Percentiles rank a stretch among this genome's conserved stretches.
Evolutionary conservation across 495 filamentous ascomycete genomes (phyloP).

Genomic region (Trichoderma reesei): DNA sequence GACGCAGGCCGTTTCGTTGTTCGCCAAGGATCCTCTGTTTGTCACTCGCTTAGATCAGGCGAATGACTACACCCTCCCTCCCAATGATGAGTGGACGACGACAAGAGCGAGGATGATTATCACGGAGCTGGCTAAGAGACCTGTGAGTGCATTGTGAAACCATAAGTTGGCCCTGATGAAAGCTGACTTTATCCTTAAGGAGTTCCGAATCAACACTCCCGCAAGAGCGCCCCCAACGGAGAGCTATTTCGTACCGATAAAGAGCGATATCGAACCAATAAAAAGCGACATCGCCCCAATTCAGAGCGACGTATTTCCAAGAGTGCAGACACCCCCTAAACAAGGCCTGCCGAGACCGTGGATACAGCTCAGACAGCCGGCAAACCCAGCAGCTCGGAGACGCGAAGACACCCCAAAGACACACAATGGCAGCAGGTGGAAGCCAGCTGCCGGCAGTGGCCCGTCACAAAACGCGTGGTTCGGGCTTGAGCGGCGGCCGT

Average conservation of each 20-base stretch:
- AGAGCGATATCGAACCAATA: no score
- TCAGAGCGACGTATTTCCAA: neutral
- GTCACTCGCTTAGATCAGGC: neutral
- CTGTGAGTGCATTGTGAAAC: neutral
- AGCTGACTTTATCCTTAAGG: neutral
- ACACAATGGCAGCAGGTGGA: neutral
- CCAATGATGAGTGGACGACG: neutral
- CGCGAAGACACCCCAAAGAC: neutral
- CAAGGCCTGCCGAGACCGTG: neutral
- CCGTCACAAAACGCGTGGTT: conserved; percentile 13
- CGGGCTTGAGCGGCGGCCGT: conserved; percentile 20
- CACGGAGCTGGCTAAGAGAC: neutral
- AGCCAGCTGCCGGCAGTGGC: neutral
- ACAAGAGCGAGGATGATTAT: neutral
- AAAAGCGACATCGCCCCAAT: neutral
- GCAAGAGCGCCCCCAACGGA: neutral
- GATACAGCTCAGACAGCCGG: neutral
- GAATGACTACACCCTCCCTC: neutral
- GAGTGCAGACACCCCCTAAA: neutral
- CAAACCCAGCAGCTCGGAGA: neutral
- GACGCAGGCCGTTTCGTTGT: neutral
- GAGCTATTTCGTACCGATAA: no score
- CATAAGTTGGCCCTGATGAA: neutral
- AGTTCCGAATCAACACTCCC: neutral
- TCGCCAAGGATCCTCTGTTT: neutral